These are phyloP conservation scores for Tylopilus felleus DNA, from an alignment of 768 basidiomycete species.

Conservation along the genomic window DNA sequence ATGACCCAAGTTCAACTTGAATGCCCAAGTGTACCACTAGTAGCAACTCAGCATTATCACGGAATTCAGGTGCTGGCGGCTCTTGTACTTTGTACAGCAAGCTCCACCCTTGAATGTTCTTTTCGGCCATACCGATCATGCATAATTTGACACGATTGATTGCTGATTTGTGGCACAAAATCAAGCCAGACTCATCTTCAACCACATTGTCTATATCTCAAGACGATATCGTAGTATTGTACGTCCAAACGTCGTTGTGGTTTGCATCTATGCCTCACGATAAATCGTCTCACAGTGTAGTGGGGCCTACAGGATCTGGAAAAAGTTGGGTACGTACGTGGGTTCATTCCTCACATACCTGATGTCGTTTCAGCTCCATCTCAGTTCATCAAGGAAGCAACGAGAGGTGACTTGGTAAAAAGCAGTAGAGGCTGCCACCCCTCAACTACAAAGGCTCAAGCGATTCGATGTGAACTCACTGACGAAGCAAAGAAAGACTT, in stretches of 20 bases:
- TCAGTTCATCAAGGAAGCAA: conserved; percentile 16
- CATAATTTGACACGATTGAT: neutral
- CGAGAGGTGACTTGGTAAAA: neutral
- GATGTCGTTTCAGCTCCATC: neutral
- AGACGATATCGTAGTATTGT: conserved; percentile 22
- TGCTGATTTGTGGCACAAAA: conserved; percentile 8
- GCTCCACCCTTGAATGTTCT: neutral
- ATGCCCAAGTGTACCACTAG: too few relatives aligned
- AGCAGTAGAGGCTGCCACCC: conserved; percentile 2
- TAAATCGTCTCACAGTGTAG: conserved; percentile 1
- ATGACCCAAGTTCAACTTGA: too few relatives aligned
- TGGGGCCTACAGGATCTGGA: conserved; percentile 18
- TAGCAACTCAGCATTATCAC: too few relatives aligned
- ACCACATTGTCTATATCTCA: conserved; percentile 2
- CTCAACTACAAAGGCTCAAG: conserved; percentile 6
- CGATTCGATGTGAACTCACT: conserved; percentile 11
- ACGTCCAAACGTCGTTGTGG: neutral
- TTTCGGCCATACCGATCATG: neutral
- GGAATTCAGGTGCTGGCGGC: too few relatives aligned
- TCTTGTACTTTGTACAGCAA: neutral
- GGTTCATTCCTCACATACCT: too few relatives aligned
- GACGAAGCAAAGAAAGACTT: conserved; percentile 4
- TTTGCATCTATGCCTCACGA: neutral
- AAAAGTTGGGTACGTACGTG: conserved; percentile 20
- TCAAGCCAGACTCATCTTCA: conserved; percentile 8